These are phyloP conservation scores for Rhodocollybia butyracea DNA, from an alignment of 768 basidiomycete genomes.

Conservation along the genomic window DNA sequence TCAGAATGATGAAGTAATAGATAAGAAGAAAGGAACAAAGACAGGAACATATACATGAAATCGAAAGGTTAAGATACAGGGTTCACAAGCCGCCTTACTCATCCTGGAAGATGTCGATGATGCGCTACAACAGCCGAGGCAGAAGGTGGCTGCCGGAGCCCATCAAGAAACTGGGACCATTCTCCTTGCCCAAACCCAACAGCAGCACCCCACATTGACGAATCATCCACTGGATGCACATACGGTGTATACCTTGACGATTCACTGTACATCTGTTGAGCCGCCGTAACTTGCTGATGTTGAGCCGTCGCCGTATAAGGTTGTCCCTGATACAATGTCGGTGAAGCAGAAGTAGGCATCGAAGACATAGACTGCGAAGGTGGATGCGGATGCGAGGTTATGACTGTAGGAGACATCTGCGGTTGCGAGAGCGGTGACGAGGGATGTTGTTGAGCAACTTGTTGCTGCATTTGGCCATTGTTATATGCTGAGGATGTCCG, in stretches of 20 bases:
- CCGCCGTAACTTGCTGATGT: too few relatives aligned
- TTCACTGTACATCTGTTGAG: conserved; percentile 37
- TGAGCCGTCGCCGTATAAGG: conserved; percentile 17
- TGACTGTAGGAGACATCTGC: conserved; percentile 21
- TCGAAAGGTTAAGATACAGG: not conserved
- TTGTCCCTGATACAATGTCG: conserved; percentile 21
- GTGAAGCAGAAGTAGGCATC: conserved; percentile 17
- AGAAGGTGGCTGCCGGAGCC: conserved; percentile 42
- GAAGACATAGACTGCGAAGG: conserved; percentile 19
- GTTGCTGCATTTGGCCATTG: conserved; percentile 13
- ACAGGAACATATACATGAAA: not conserved
- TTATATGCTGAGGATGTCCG: conserved; percentile 19
- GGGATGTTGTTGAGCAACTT: conserved; percentile 12
- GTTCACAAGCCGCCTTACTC: not conserved
- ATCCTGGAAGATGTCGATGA: conserved; percentile 6
- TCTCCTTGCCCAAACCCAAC: conserved; percentile 75
- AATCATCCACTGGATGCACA: conserved; percentile 56
- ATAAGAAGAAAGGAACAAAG: not conserved
- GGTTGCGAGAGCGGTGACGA: conserved; percentile 20
- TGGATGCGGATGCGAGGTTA: too few relatives aligned
- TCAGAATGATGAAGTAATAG: not conserved
- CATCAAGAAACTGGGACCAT: conserved; percentile 67
- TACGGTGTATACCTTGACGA: conserved; percentile 39
- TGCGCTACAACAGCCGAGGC: conserved; percentile 3
- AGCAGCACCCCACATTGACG: conserved; percentile 71